Evolutionary conservation across 192 early-diverging fungal genomes (phyloP), one percentile per base, ranked within the genome.

Genomic region (Coemansia sp.): DNA sequence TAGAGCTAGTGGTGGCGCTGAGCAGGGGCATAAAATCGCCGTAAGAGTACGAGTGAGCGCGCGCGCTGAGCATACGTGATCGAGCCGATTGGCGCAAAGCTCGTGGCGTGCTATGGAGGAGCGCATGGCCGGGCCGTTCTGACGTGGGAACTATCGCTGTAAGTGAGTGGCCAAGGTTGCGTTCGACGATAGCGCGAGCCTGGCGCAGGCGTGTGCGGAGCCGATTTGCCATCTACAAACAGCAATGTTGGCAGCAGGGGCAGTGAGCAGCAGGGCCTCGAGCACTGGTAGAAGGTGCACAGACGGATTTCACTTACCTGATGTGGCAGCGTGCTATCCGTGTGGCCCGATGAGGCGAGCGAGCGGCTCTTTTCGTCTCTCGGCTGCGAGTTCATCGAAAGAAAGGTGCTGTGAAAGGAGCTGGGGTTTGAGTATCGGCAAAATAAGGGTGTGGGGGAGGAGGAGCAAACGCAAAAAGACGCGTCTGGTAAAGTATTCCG

Each of bases 111-210:
- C 20, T 45, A 61, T 12, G 37, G 31, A 11, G 26, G 34, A 7
- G 42, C 20, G 56, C 65, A 11, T 56, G 39, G 53, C 6, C 12
- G 18, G 2, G 14, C n/a, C 18, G n/a, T 33, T 23, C 21, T 25
- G 62, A 23, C 31, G 20, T 33, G 18, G 66, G 55, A 42, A 66
- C 62, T 50, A 72, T 55, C 36, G 63, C 33, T 2, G 76, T 43
- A 33, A 79, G 71, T 6, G 77, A 72, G 50, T 66, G 61, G 26
- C 77, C 77, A 18, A 79, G 41, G 39, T 79, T 71, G 36, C 71
- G 67, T 36, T 79, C 77, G 25, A 79, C 60, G 31, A 56, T 37
- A 9, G 33, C 59, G 0, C 71, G 63, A 23, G 77, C 77, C 39
- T 65, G 67, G n/a, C 64, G 67, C 35, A 79, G 65, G 23, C 72